Percentiles rank a stretch among this genome's conserved stretches.
These are phyloP conservation scores for Inonotus hispidus DNA, from an alignment of 1,284 basidiomycete genomes.

Conservation along the genomic window DNA sequence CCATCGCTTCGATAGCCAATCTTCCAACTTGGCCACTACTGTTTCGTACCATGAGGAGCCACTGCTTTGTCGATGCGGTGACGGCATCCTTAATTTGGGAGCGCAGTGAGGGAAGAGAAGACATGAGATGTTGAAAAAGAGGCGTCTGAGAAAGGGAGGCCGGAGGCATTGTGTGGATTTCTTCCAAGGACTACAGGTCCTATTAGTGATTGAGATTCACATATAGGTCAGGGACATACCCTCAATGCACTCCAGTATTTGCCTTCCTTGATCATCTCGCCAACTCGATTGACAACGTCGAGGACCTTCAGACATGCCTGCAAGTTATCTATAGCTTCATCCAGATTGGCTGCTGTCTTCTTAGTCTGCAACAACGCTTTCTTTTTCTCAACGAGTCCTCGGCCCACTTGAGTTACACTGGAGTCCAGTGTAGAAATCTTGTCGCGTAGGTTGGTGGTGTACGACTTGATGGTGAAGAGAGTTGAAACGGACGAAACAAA, in stretches of 20 bases:
- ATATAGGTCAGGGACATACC: conserved; percentile 49
- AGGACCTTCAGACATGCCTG: conserved; percentile 90
- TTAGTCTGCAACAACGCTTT: conserved; percentile 82
- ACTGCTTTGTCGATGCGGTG: conserved; percentile 93
- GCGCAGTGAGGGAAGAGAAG: conserved; percentile 87
- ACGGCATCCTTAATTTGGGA: conserved; percentile 90
- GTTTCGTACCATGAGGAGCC: conserved; percentile 94
- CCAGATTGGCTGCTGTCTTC: conserved; percentile 88
- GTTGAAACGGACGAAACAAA: conserved; percentile 96
- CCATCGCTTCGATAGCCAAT: conserved; percentile 90
- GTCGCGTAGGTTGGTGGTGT: conserved; percentile 77
- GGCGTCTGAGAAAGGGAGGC: conserved; percentile 90
- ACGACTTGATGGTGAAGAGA: conserved; percentile 89
- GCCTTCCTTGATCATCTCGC: conserved; percentile 86
- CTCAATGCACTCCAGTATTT: conserved; percentile 96
- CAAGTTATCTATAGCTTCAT: conserved; percentile 93
- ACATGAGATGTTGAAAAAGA: conserved; percentile 88
- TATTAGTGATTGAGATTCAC: conserved; percentile 13
- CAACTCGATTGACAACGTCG: conserved; percentile 92
- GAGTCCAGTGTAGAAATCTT: conserved; percentile 69
- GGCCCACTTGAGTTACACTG: conserved; percentile 74
- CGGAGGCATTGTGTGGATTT: conserved; percentile 87
- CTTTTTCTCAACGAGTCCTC: conserved; percentile 88
- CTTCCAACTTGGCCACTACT: conserved; percentile 83
- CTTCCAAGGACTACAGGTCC: conserved; percentile 76